Evolutionary conservation across 768 basidiomycete genomes (phyloP).

Genomic region (Kwoniella mangroviensis): DNA sequence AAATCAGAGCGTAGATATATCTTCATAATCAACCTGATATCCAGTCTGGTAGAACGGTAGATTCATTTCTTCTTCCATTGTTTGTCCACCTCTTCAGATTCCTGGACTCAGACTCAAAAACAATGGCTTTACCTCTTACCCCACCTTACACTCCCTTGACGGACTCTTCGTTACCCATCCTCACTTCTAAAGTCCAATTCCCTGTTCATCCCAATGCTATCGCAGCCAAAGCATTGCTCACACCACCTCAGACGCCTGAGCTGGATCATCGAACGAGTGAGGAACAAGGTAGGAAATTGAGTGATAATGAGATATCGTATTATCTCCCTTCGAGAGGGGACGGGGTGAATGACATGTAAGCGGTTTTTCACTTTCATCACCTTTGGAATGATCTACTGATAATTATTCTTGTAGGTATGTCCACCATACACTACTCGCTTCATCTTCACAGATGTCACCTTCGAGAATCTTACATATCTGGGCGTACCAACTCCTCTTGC

Average conservation of each 20-base stretch:
- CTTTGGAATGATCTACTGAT: too few relatives aligned
- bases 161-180: background rate
- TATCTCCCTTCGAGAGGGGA: slow-evolving; percentile 76
- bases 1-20: too few relatives aligned
- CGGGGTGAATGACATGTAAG: slow-evolving; percentile 82
- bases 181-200: background rate
- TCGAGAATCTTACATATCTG: slow-evolving; percentile 66
- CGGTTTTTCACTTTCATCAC: background rate
- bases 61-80: background rate
- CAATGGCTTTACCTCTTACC: slow-evolving; percentile 10
- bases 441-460: slow-evolving; percentile 60
- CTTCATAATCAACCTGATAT: too few relatives aligned
- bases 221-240: slow-evolving; percentile 7
- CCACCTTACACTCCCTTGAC: slow-evolving; percentile 19
- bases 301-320: slow-evolving; percentile 78
- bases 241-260: slow-evolving; percentile 21
- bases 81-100: background rate
- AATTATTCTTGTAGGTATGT: slow-evolving; percentile 67
- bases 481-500: slow-evolving; percentile 72
- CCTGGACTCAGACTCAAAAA: background rate
- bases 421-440: slow-evolving; percentile 70
- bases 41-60: too few relatives aligned
- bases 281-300: slow-evolving; percentile 58
- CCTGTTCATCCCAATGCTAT: slow-evolving; percentile 2
- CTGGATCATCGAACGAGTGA: background rate